Percentiles rank a stretch among this genome's conserved stretches.
These are phyloP conservation scores for Penicillium flavigenum DNA, from an alignment of 495 filamentous ascomycete genomes.

Conservation along the genomic window DNA sequence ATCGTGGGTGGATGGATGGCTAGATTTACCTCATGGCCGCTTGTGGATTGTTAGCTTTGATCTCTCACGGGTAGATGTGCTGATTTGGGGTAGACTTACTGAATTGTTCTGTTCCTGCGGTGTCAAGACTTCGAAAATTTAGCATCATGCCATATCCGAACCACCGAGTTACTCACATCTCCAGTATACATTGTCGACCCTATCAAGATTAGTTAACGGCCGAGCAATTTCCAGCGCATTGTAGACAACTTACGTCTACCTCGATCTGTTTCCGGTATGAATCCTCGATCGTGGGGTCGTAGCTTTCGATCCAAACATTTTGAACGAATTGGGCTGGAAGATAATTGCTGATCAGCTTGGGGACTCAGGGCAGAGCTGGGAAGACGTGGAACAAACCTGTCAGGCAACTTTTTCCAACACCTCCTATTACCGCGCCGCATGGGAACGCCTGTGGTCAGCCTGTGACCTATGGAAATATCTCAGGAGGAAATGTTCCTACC, in stretches of 20 bases:
- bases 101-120: slow-evolving; percentile 97
- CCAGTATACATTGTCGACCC: slow-evolving; percentile 93
- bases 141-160: slow-evolving; percentile 6
- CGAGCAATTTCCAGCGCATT: not conserved
- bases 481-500: slow-evolving; percentile 49
- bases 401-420: slow-evolving; percentile 96
- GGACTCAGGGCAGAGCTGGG: slow-evolving; percentile 6
- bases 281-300: slow-evolving; percentile 98
- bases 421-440: slow-evolving; percentile 55
- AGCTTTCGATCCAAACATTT: slow-evolving; percentile 98
- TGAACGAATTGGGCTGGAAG: slow-evolving; percentile 92
- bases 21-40: slow-evolving; percentile 67
- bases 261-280: slow-evolving; percentile 93
- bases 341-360: slow-evolving; percentile 17
- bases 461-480: slow-evolving; percentile 5
- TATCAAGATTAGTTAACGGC: slow-evolving; percentile 40
- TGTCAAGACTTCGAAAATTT: slow-evolving; percentile 70
- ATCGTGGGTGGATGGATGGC: slow-evolving; percentile 3
- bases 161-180: slow-evolving; percentile 67
- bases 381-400: slow-evolving; percentile 65
- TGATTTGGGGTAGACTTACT: slow-evolving; percentile 58
- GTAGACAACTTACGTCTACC: slow-evolving; percentile 74
- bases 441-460: slow-evolving; percentile 15
- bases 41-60: slow-evolving; percentile 39
- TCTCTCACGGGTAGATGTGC: slow-evolving; percentile 11